phyloP scores from a whole-genome alignment of 2,329 filamentous ascomycete genomes.

The Penicillium hesseltinei region DNA sequence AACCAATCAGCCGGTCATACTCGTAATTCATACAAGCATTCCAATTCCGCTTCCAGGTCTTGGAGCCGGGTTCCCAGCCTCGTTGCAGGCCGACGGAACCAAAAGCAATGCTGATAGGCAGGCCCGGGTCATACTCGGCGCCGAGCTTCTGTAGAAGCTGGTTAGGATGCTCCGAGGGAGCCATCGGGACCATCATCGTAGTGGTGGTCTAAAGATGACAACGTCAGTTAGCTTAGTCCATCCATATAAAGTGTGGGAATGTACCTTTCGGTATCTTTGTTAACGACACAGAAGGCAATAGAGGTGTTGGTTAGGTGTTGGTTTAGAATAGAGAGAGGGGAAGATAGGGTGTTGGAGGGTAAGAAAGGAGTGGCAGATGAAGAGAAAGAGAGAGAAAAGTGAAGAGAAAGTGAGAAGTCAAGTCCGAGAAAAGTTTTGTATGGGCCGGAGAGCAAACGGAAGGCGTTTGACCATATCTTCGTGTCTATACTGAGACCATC shows the following conservation, averaged over 20 bases:
- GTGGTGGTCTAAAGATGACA: too few species aligned
- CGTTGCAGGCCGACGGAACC: slow-evolving; percentile 13
- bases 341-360: too few species aligned
- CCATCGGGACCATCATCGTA: too few species aligned
- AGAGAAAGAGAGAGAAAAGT: too few species aligned
- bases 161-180: not conserved
- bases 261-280: too few species aligned
- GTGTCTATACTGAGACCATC: too few species aligned
- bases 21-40: slow-evolving; percentile 21
- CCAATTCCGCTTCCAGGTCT: slow-evolving; percentile 24
- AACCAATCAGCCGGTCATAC: slow-evolving; percentile 20
- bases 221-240: not conserved
- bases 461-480: too few species aligned
- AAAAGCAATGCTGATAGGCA: slow-evolving; percentile 22
- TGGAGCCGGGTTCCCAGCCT: slow-evolving; percentile 22
- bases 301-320: too few species aligned
- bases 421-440: not conserved
- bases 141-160: not conserved
- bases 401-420: not conserved
- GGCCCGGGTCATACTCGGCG: not conserved
- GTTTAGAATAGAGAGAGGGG: too few species aligned
- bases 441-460: not conserved
- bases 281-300: too few species aligned
- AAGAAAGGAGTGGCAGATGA: not conserved
- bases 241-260: not conserved